phyloP scores from a whole-genome alignment of 805 yeast genomes.

The Pichia rugopelliculosa region DNA sequence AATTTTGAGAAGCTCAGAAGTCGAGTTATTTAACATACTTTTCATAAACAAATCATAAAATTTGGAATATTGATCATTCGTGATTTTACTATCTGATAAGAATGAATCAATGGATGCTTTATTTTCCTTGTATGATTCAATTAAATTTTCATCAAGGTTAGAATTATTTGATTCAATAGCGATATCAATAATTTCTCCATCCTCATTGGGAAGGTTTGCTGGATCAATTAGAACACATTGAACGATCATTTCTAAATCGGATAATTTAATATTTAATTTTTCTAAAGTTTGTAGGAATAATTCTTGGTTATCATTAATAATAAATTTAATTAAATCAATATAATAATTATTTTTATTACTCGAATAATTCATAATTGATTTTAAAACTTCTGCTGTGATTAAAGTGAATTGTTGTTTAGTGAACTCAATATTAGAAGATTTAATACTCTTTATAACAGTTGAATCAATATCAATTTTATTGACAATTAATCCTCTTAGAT shows the following conservation, averaged over 20 bases:
- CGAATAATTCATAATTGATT: slow-evolving; percentile 10
- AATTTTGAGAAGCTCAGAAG: slow-evolving; percentile 13
- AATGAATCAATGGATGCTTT: slow-evolving; percentile 27
- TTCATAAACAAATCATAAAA: slow-evolving; percentile 37
- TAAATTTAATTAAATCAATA: slow-evolving; percentile 28
- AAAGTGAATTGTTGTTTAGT: slow-evolving; percentile 18
- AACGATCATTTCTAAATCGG: slow-evolving; percentile 53
- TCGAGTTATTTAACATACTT: slow-evolving; percentile 28
- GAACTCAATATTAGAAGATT: slow-evolving; percentile 12
- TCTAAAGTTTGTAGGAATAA: slow-evolving; percentile 34
- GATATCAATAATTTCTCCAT: slow-evolving; percentile 26
- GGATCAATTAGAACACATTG: slow-evolving; percentile 48
- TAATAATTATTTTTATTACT: slow-evolving; percentile 20
- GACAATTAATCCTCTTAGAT: slow-evolving; percentile 22
- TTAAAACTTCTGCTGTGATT: slow-evolving; percentile 19
- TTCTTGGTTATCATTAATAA: slow-evolving; percentile 32
- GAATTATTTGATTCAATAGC: slow-evolving; percentile 18
- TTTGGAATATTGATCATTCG: slow-evolving; percentile 34
- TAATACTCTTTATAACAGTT: slow-evolving; percentile 5
- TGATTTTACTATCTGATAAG: slow-evolving; percentile 23
- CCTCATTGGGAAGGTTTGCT: slow-evolving; percentile 8
- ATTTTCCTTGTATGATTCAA: slow-evolving; percentile 5
- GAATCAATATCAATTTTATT: slow-evolving; percentile 10
- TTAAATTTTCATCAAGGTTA: slow-evolving; percentile 17
- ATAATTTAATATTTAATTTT: slow-evolving; percentile 31